Base-by-base conservation (phyloP, 805 yeast species). In the Yamadazyma tumulicola region DNA sequence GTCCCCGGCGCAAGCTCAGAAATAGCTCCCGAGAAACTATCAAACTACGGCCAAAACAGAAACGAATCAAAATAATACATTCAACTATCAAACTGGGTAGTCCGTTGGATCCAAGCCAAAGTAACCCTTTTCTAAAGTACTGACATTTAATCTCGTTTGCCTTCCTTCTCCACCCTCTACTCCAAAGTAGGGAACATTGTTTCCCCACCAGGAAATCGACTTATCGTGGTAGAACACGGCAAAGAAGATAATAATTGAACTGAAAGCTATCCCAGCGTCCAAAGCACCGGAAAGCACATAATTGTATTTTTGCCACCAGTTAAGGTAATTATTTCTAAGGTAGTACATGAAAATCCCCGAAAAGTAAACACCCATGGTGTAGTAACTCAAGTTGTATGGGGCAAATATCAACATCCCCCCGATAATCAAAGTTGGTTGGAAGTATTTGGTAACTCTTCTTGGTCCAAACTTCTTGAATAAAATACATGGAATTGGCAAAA, bases 241-340 rank as follows among this genome's bases (percentile, higher is more conserved):
- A 40, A 59, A 59, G 48, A 57, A 59, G 18, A 59, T 55, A 34
- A 59, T 57, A 32, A 59, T 45, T 11, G 49, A 41, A 30, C 54
- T 32, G 31, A 58, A 57, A 10, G 63, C 65, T 26, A 58, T 44
- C 26, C 64, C 65, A 4, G 61, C 54, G 18, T 37, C 32, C 45
- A 57, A 42, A 14, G 48, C 64, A 13, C 53, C 51, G 1, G 54
- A 37, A 24, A 56, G 49, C 24, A 57, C 43, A 41, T 52, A 59
- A 39, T 54, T 59, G 43, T 59, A 58, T 47, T 58, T 59, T 31
- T 47, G 46, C 61, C 63, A 59, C 55, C 59, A 59, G 7, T 53
- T 36, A 9, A 34, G 22, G 41, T 51, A 57, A 10, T 45, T 32
- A 30, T 45, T 50, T 27, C 42, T 55, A 30, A 59, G 41, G 37